Conservation (phyloP, 169 alveolate species). For the Eimeria acervulina region DNA sequence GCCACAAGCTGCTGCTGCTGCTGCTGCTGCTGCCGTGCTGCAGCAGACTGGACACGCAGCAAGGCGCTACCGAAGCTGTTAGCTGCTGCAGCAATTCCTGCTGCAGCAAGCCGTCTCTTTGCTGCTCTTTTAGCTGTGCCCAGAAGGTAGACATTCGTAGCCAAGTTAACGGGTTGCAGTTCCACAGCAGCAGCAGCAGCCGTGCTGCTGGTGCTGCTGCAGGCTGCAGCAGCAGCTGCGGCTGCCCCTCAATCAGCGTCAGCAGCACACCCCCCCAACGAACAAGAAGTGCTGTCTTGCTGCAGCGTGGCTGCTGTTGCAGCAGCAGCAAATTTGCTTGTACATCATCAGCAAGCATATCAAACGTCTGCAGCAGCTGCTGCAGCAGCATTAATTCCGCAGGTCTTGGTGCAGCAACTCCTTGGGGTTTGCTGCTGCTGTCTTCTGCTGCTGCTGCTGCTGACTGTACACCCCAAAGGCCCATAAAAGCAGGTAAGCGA, state of each 20-base stretch:
- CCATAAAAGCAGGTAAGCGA: constrained; percentile 54
- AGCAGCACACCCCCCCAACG: constrained; percentile 79
- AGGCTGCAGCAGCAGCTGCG: constrained; percentile 15
- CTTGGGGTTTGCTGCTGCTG: constrained; percentile 33
- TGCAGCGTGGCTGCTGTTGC: constrained; percentile 47
- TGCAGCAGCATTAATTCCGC: neutral
- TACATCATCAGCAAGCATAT: constrained; percentile 1
- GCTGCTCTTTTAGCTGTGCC: constrained; percentile 65
- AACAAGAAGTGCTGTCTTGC: constrained; percentile 20
- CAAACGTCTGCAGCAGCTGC: constrained; percentile 1
- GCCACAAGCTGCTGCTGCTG: constrained; percentile 22
- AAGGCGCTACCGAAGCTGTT: constrained; percentile 34
- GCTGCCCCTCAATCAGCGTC: constrained; percentile 70
- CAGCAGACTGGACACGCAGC: constrained; percentile 62
- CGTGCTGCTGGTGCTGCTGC: no score
- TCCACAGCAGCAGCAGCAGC: constrained; percentile 80
- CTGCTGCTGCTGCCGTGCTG: constrained; percentile 68
- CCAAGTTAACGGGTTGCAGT: constrained; percentile 66
- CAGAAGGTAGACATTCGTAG: constrained; percentile 57
- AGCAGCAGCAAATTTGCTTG: neutral
- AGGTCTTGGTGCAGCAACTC: neutral
- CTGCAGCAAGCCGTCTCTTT: constrained; percentile 63
- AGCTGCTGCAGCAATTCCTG: constrained; percentile 34
- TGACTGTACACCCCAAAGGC: constrained; percentile 60
- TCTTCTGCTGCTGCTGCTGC: constrained; percentile 40